phyloP scores from a whole-genome alignment of 768 basidiomycete species.

The Xanthoconium stramineum region DNA sequence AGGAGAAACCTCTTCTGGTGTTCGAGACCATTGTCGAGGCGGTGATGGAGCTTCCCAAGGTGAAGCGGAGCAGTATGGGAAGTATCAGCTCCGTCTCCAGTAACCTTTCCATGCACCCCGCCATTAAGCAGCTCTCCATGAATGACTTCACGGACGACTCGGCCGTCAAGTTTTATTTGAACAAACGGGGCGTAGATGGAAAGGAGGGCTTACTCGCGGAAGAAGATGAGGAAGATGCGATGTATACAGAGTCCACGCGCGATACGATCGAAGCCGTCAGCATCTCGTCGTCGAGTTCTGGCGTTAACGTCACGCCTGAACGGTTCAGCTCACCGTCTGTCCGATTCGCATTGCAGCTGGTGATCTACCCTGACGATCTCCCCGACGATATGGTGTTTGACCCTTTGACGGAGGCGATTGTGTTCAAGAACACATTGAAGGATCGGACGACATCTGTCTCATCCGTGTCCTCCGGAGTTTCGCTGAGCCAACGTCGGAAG shows the following conservation, averaged over 20 bases:
- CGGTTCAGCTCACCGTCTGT: conserved; percentile 80
- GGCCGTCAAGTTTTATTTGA: conserved; percentile 93
- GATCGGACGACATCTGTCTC: conserved; percentile 46
- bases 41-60: conserved; percentile 77
- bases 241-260: conserved; percentile 36
- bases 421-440: conserved; percentile 74
- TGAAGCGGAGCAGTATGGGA: conserved; percentile 90
- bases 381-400: conserved; percentile 97
- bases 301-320: conserved; percentile 55
- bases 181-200: conserved; percentile 49
- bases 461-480: conserved; percentile 49
- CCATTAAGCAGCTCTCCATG: conserved; percentile 91
- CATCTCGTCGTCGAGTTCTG: conserved; percentile 20
- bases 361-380: conserved; percentile 86
- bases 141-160: conserved; percentile 98
- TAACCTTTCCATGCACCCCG: conserved; percentile 91
- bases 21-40: conserved; percentile 85
- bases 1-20: conserved; percentile 82
- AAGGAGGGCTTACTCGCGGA: conserved; percentile 47
- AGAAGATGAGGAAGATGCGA: conserved; percentile 40
- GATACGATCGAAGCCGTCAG: conserved; percentile 29
- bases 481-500: conserved; percentile 65
- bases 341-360: conserved; percentile 81
- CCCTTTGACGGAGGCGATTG: conserved; percentile 86
- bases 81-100: conserved; percentile 93